Evolutionary conservation across 768 basidiomycete genomes (phyloP).

Genomic region (Agaricus blazei): DNA sequence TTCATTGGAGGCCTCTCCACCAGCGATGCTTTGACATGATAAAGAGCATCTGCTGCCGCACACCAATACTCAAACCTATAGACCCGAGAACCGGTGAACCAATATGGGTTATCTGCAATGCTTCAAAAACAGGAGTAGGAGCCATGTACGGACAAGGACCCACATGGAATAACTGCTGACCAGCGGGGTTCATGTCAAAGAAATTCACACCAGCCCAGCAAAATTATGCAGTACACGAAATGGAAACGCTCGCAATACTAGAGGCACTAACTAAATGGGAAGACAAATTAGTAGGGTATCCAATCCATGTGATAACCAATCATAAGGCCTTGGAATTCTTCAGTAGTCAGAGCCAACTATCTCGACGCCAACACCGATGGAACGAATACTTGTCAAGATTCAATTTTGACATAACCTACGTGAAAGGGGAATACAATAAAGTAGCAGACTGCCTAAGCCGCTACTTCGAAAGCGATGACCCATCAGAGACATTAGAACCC

Average conservation of each 20-base stretch:
- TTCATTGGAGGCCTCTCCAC: constrained; percentile 5
- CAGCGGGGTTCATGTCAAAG: constrained; percentile 22
- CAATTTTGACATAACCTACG: constrained; percentile 19
- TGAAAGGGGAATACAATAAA: constrained; percentile 20
- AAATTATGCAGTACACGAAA: constrained; percentile 23
- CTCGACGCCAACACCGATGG: constrained; percentile 21
- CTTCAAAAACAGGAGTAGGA: constrained; percentile 20
- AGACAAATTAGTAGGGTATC: constrained; percentile 23
- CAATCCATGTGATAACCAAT: constrained; percentile 18
- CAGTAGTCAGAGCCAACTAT: constrained; percentile 16
- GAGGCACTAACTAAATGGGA: constrained; percentile 25
- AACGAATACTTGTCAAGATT: constrained; percentile 24
- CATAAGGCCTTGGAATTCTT: constrained; percentile 22
- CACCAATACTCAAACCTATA: constrained; percentile 19
- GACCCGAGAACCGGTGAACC: constrained; percentile 14
- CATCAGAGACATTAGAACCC: constrained; percentile 3
- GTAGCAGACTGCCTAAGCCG: constrained; percentile 26
- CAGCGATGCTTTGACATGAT: constrained; percentile 8
- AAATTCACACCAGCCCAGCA: constrained; percentile 23
- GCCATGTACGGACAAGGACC: constrained; percentile 24
- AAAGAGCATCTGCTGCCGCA: constrained; percentile 16
- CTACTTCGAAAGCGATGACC: constrained; percentile 22
- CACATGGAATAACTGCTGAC: constrained; percentile 17
- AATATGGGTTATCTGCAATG: constrained; percentile 23
- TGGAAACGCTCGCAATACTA: constrained; percentile 19